Evolutionary conservation across 768 basidiomycete genomes (phyloP), one percentile per base, ranked within the genome.

Genomic region (Cystobasidium tubakii): DNA sequence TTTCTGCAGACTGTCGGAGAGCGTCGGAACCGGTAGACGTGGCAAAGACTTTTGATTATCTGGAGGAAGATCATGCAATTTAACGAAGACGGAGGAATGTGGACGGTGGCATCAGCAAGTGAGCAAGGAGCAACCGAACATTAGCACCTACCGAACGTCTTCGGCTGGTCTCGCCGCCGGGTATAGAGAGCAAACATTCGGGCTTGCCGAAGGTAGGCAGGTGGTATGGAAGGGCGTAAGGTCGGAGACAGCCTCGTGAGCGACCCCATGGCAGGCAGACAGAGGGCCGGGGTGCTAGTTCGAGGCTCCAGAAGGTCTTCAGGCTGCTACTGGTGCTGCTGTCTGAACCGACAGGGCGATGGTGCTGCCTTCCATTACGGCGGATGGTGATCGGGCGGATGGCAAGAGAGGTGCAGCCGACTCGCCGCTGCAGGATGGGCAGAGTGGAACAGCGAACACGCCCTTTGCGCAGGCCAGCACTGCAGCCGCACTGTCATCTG

Each of bases 11-110:
- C 90, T 90, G 77, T 86, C 84, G 36, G 85, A 84, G 1, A 97
- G 85, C 73, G 88, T 85, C 21, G 92, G 93, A 1, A 96, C 86
- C 0, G 94, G 94, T 12, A 96, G 84, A 71, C 90, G 87, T 13
- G 88, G 88, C 39, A 90, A 77, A 23, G 74, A 75, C 21, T 75
- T 67, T 65, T 83, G 82, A 25, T 77, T 73, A 17, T 36, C 69
- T 67, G 66, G 13, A 31, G 19, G 31, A 29, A n/a, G n/a, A 29
- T 54, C 21, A 54, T 54, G 53, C 53, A 54, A 54, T n/a, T 4
- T 54, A n/a, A 54, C 39, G 15, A n/a, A n/a, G n/a, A n/a, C n/a
- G n/a, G n/a, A n/a, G n/a, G n/a, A n/a, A n/a, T n/a, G n/a, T n/a
- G n/a, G n/a, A n/a, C n/a, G n/a, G n/a, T n/a, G n/a, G n/a, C n/a